Conservation (phyloP, 306 rosid genomes). For the Malus fusca region DNA sequence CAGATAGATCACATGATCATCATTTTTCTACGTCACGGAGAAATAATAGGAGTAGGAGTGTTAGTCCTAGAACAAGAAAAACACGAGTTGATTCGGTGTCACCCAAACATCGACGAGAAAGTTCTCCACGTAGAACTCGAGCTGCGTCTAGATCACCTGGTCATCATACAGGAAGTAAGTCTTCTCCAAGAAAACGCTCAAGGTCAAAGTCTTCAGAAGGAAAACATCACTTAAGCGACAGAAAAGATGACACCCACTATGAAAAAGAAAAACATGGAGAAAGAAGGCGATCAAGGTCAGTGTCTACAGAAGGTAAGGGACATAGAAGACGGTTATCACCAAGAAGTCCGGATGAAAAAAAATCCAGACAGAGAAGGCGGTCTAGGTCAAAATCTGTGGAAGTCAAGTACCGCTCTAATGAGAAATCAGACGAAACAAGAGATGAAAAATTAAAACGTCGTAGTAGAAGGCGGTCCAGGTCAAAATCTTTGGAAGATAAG, state of each 20-base stretch:
- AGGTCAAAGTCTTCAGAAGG: conserved; percentile 67
- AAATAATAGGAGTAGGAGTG: conserved; percentile 66
- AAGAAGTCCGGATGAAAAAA: conserved; percentile 50
- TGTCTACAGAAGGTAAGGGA: conserved; percentile 54
- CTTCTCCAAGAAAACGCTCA: conserved; percentile 75
- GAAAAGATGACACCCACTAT: conserved; percentile 36
- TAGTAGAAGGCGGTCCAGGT: conserved; percentile 67
- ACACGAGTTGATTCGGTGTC: conserved; percentile 53
- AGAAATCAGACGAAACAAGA: conserved; percentile 35
- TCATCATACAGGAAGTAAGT: conserved; percentile 45
- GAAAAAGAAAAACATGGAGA: conserved; percentile 55
- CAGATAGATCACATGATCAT: conserved; percentile 50
- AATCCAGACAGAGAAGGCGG: conserved; percentile 50
- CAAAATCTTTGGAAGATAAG: conserved; percentile 60
- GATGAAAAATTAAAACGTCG: conserved; percentile 40
- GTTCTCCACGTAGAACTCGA: conserved; percentile 56
- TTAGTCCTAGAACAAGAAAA: conserved; percentile 57
- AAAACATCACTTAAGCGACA: conserved; percentile 33
- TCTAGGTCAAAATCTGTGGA: conserved; percentile 82
- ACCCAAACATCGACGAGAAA: conserved; percentile 56
- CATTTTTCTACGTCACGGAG: conserved; percentile 34
- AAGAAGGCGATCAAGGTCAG: conserved; percentile 66
- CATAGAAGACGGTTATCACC: conserved; percentile 53
- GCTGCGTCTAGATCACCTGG: conserved; percentile 60
- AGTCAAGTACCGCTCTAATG: conserved; percentile 36